Conservation (phyloP, 1,139 yeast genomes). For the Saccharomyces hybrid region DNA sequence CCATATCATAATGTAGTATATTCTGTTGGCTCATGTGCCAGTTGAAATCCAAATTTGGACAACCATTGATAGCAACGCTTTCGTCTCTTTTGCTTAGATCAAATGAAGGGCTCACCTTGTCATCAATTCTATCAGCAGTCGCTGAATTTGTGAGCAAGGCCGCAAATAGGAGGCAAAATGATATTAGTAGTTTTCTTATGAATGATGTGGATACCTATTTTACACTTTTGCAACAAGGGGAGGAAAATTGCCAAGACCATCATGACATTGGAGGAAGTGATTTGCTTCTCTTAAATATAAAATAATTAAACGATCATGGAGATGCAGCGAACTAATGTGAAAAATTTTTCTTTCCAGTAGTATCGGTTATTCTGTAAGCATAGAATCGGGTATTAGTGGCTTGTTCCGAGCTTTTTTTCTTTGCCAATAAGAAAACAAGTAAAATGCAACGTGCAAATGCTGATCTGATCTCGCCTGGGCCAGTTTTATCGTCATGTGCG, state of each 20-base stretch:
- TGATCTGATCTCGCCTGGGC: not conserved
- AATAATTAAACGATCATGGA: not conserved
- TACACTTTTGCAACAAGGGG: not conserved
- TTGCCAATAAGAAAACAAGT: not conserved
- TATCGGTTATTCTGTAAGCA: not conserved
- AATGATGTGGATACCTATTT: not conserved
- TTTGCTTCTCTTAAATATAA: not conserved
- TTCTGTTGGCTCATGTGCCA: slow-evolving; percentile 11
- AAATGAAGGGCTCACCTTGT: not conserved
- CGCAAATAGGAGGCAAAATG: not conserved
- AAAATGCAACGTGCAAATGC: not conserved
- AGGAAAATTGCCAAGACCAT: not conserved
- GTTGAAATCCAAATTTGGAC: slow-evolving; percentile 22
- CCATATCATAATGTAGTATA: slow-evolving; percentile 20
- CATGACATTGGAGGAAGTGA: not conserved
- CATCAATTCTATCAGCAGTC: not conserved
- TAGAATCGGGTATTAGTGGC: not conserved
- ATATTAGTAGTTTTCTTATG: not conserved
- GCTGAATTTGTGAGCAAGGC: not conserved
- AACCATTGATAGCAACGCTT: slow-evolving; percentile 11
- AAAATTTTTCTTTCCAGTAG: not conserved
- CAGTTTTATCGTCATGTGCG: not conserved
- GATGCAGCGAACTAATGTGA: not conserved
- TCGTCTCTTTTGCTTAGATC: not conserved
- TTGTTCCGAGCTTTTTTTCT: not conserved